Conservation (phyloP, 257 asterid genomes). For the Paulownia fortunei region DNA sequence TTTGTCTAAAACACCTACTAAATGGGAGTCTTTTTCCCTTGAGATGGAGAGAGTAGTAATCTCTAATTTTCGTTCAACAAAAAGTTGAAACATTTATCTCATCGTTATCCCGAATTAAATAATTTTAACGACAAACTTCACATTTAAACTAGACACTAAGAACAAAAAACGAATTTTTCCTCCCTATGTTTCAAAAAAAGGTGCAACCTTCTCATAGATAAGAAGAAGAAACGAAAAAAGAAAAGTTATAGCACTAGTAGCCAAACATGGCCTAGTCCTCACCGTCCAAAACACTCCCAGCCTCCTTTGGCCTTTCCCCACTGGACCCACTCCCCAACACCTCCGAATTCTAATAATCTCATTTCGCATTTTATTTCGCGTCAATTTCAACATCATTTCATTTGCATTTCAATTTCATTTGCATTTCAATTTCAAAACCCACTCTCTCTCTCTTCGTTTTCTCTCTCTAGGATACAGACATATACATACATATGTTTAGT, state of each 20-base stretch:
- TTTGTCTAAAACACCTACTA: too few relatives aligned
- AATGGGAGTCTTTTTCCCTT: too few relatives aligned
- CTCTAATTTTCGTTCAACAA: too few relatives aligned
- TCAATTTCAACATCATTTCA: constrained; percentile 48
- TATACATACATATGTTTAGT: constrained; percentile 23
- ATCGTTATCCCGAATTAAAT: too few relatives aligned
- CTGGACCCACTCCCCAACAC: constrained; percentile 29
- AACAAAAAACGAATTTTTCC: too few relatives aligned
- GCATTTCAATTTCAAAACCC: constrained; percentile 40
- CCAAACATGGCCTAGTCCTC: constrained; percentile 19
- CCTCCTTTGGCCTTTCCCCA: constrained; percentile 1
- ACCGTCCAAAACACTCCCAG: constrained; percentile 3
- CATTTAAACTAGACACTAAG: too few relatives aligned
- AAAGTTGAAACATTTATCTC: too few relatives aligned
- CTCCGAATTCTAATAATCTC: not conserved
- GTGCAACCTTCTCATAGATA: accelerated
- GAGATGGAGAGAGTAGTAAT: too few relatives aligned
- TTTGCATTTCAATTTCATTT: constrained; percentile 47
- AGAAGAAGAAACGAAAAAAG: not conserved
- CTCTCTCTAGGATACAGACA: constrained; percentile 34
- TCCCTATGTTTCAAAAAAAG: not conserved
- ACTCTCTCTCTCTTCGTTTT: constrained; percentile 24
- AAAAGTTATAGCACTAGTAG: not conserved
- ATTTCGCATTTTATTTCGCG: constrained; percentile 31
- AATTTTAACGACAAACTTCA: too few relatives aligned